Conservation (phyloP, 257 asterid genomes). For the Thymus quinquecostatus region DNA sequence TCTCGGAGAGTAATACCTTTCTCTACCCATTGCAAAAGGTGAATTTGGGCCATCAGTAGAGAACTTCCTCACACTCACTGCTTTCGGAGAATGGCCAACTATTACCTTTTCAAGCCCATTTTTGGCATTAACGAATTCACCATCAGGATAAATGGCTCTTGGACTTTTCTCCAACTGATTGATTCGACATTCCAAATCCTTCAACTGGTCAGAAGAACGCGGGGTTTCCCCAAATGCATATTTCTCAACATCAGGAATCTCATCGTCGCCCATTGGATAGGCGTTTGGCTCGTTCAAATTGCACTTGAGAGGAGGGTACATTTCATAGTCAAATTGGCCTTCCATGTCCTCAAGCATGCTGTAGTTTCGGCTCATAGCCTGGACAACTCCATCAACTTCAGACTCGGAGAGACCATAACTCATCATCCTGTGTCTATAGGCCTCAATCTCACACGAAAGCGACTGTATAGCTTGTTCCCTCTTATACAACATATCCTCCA, state of each 20-base stretch:
- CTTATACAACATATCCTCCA: conserved; percentile 90
- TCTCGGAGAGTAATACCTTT: conserved; percentile 58
- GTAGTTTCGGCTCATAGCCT: conserved; percentile 43
- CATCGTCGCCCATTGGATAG: conserved; percentile 56
- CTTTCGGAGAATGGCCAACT: conserved; percentile 80
- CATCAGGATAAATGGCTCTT: conserved; percentile 56
- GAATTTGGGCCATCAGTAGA: conserved; percentile 64
- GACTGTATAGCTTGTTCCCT: conserved; percentile 82
- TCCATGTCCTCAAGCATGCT: conserved; percentile 49
- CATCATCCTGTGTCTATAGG: conserved; percentile 84
- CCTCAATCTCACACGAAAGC: conserved; percentile 73
- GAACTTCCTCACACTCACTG: conserved; percentile 58
- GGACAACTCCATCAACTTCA: conserved; percentile 59
- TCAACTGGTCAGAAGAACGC: conserved; percentile 55
- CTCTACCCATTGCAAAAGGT: conserved; percentile 47
- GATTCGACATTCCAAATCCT: conserved; percentile 73
- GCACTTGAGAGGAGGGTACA: conserved; percentile 87
- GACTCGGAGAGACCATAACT: conserved; percentile 80
- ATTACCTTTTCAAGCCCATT: conserved; percentile 70
- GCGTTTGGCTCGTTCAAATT: conserved; percentile 50
- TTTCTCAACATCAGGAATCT: conserved; percentile 68
- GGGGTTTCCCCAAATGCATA: conserved; percentile 78
- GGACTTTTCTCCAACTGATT: conserved; percentile 84
- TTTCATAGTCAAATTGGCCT: conserved; percentile 49
- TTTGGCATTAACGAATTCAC: conserved; percentile 52